Evolutionary conservation across 306 rosid species (phyloP), one percentile per base, ranked within the genome.

Genomic region (Astragalus membranaceus): DNA sequence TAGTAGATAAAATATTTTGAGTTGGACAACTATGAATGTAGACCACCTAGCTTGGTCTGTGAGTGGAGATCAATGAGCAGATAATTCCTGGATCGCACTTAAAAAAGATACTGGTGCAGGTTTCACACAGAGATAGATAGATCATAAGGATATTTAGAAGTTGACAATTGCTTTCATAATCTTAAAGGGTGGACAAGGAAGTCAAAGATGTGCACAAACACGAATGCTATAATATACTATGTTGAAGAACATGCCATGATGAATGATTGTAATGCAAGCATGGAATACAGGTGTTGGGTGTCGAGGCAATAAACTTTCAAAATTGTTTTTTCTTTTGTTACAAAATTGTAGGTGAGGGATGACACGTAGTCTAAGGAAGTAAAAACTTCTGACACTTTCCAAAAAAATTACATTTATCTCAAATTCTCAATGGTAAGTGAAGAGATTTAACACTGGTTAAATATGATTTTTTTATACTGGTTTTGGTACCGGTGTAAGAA

Each of bases 81-180:
- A 69, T 70, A 48, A 41, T 17, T 70, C 64, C 74, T 80, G 69
- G 77, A 80, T 57, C 80, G 77, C 84, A 80, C 80, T 75, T 5
- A 1, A 55, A 63, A 69, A 64, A 63, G 69, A 5, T 23, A 36
- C 42, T 35, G 44, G 53, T 51, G 53, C 50, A 68, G 53, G 63
- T 73, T 68, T 67, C 49, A 69, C 42, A 53, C 53, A 63, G 39
- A 73, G 39, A 5, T 35, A 6, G n/a, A 6, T 37, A 69, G 57
- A 52, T 20, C 29, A 42, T 14, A 30, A 8, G 71, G 23, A 35
- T 41, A 26, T 23, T 42, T 32, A 10, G 35, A 33, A 32, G 41
- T 59, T 57, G 52, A 20, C 46, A 59, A 46, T 66, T 62, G n/a
- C 49, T 46, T 47, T 55, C 69, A 71, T 46, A 20, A 46, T 64